These are phyloP conservation scores for Amanita exitialis DNA, from an alignment of 768 basidiomycete genomes.

Conservation along the genomic window DNA sequence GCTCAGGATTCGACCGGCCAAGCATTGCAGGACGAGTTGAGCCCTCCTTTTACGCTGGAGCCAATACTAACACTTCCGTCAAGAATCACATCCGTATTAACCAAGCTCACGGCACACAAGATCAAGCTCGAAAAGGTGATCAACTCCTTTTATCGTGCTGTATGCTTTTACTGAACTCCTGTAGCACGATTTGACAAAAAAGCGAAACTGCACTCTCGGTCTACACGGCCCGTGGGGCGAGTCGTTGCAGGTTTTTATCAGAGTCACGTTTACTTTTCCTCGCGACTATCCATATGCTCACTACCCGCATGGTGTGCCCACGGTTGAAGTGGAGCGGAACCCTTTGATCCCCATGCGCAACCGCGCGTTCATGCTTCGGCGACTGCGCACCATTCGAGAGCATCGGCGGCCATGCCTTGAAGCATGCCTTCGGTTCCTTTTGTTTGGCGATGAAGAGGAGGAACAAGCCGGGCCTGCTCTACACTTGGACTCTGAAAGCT, in stretches of 20 bases:
- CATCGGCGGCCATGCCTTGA: conserved; percentile 77
- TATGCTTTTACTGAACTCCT: conserved; percentile 1
- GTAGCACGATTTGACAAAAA: conserved; percentile 7
- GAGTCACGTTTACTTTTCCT: conserved; percentile 79
- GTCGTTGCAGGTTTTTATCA: conserved; percentile 21
- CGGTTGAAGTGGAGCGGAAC: conserved; percentile 76
- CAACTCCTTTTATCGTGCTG: not conserved
- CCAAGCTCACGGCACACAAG: conserved; percentile 53
- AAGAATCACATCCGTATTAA: conserved; percentile 68
- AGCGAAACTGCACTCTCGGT: conserved; percentile 4
- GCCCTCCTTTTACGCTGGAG: not conserved
- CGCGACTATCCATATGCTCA: conserved; percentile 60
- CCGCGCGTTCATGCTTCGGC: conserved; percentile 70
- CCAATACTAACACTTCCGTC: not conserved
- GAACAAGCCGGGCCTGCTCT: conserved; percentile 28
- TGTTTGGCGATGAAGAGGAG: conserved; percentile 60
- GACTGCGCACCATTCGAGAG: conserved; percentile 63
- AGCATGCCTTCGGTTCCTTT: conserved; percentile 70
- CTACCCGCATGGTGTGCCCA: conserved; percentile 57
- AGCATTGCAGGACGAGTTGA: conserved; percentile 64
- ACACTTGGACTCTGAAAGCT: conserved; percentile 47
- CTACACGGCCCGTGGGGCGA: conserved; percentile 24
- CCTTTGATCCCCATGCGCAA: conserved; percentile 71
- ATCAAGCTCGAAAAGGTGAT: conserved; percentile 79
- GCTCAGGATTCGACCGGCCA: conserved; percentile 28